Percentiles rank a stretch among this genome's conserved stretches.
phyloP scores from a whole-genome alignment of 2,329 filamentous ascomycete genomes.

The Pezicula neosporulosa region DNA sequence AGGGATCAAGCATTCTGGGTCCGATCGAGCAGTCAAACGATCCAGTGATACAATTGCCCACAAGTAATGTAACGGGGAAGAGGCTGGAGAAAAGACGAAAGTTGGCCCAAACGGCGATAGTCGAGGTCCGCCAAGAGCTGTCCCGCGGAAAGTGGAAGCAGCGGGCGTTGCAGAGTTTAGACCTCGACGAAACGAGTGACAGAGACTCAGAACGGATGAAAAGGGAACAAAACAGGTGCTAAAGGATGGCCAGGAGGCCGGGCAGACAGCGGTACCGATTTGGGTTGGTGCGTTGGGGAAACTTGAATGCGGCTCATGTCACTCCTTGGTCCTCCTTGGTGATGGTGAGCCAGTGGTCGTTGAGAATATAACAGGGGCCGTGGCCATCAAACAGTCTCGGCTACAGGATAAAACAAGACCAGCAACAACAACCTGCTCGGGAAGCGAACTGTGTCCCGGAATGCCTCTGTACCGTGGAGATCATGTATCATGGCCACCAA shows the following conservation, averaged over 20 bases:
- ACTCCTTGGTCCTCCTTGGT: background rate
- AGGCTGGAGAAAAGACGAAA: background rate
- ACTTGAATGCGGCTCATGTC: constrained; percentile 11
- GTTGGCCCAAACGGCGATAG: background rate
- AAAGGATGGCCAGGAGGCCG: too few species aligned
- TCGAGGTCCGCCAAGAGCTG: background rate
- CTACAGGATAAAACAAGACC: constrained; percentile 14
- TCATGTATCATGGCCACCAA: too few species aligned
- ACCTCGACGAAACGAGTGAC: constrained; percentile 11
- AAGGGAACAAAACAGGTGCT: background rate
- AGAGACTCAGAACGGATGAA: background rate
- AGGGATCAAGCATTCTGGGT: constrained; percentile 4
- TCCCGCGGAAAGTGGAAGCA: constrained; percentile 10
- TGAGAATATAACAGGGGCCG: constrained; percentile 7
- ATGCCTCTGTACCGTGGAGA: too few species aligned
- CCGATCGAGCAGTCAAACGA: background rate
- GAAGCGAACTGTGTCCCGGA: background rate
- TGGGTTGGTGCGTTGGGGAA: background rate
- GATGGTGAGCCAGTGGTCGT: constrained; percentile 1
- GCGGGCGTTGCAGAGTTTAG: constrained; percentile 11
- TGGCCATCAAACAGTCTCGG: constrained; percentile 19
- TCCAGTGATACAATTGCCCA: constrained; percentile 7
- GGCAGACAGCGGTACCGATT: too few species aligned
- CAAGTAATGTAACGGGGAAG: background rate
- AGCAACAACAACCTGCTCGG: constrained; percentile 1